Percentiles rank a stretch among this genome's conserved stretches.
Evolutionary conservation across 2,329 filamentous ascomycete species (phyloP).

Genomic region (Arthrobotrys megalospora): DNA sequence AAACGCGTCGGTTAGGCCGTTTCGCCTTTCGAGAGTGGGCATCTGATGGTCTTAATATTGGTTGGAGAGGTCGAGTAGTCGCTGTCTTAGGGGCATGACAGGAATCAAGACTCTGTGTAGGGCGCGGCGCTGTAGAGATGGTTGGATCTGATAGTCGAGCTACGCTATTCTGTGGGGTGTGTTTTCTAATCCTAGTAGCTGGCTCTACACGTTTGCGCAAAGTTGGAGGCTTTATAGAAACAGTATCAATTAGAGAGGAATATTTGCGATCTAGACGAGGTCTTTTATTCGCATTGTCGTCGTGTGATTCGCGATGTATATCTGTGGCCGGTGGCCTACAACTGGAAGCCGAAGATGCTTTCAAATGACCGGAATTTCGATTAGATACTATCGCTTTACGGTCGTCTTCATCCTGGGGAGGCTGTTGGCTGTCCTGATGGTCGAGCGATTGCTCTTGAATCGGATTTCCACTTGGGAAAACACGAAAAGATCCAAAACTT

Average conservation of each 20-base stretch:
- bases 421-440: background rate
- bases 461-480: background rate
- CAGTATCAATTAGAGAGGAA: background rate
- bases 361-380: background rate
- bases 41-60: conserved; percentile 20
- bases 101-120: no score
- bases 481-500: background rate
- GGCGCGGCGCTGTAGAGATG: background rate
- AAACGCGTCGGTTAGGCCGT: conserved; percentile 17
- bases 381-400: background rate
- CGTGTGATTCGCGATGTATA: background rate
- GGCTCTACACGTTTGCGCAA: background rate
- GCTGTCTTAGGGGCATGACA: background rate
- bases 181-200: background rate
- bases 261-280: background rate
- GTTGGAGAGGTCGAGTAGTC: background rate
- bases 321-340: no score
- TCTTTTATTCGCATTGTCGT: background rate
- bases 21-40: background rate
- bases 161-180: background rate
- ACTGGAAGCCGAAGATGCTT: no score
- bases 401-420: background rate
- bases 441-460: background rate
- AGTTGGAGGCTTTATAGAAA: background rate
- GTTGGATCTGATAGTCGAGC: background rate